Base-by-base conservation (phyloP, 192 early-diverging fungal species). In the Diversispora eburnea region DNA sequence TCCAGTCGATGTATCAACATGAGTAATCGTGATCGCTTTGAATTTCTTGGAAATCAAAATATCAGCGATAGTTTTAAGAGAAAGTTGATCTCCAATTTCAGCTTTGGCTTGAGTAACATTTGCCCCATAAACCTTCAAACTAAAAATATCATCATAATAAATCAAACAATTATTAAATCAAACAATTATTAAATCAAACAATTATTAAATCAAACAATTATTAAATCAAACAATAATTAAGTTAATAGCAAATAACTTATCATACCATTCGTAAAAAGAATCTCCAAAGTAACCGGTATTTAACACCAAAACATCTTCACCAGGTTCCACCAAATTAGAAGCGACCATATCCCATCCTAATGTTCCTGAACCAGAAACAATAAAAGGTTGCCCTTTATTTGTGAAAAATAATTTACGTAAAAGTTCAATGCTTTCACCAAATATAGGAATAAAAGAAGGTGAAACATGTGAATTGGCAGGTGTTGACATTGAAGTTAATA, bases 301-400 rank as follows among this genome's bases (percentile, higher is more conserved):
- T 76, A 96, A 79, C 8, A 95, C 93, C 46, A 99, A 85, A 43
- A 90, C 95, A 68, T 89, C 82, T 76, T 99, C 94, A 42, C 91
- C 93, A 45, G 89, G 88, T 83, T 96, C 94, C 13, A 97, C 65
- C 62, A 97, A 82, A 83, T 99, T 99, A 46, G 91, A 88, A 25
- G 92, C 92, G 43, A 91, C 91, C 86, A 94, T 91, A 84, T 99
- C 97, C 97, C 97, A 99, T 12, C 94, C 94, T n/a, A 97, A 82
- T 8, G 95, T 99, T n/a, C 95, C 95, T 7, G 94, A 96, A 59
- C 95, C 97, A 52, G 97, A 90, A 60, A 97, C 84, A 76, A 99
- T 85, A 78, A 99, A 94, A 20, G 97, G 97, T 82, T 99, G 97
- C 9, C 87, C 94, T 8, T 79, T 81, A 57, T 90, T 86, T 13